These are phyloP conservation scores for Raddia distichophylla DNA, from an alignment of 176 grass and related monocot species.

Conservation along the genomic window DNA sequence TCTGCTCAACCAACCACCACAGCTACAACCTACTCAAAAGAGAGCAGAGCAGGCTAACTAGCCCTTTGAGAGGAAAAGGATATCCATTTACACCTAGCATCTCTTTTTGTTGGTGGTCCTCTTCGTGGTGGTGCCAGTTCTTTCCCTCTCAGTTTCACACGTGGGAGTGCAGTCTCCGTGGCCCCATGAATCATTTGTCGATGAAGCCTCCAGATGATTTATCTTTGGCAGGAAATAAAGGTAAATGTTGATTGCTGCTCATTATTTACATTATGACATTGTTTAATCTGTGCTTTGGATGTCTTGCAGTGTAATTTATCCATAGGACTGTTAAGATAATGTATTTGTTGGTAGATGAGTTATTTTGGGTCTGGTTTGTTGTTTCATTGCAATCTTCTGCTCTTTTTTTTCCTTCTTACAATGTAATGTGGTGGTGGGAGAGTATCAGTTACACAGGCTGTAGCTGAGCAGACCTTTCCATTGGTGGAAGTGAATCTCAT, in stretches of 20 bases:
- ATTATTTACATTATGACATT: background rate
- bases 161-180: conserved; percentile 6
- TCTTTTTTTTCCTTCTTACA: conserved; percentile 1
- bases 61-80: conserved; percentile 47
- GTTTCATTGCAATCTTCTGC: conserved; percentile 27
- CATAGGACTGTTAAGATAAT: background rate
- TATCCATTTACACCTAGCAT: conserved; percentile 39
- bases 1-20: conserved; percentile 13
- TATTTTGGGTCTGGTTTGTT: background rate
- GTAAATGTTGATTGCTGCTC: background rate
- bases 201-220: conserved; percentile 14
- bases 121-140: conserved; percentile 41
- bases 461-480: conserved; percentile 33
- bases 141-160: conserved; percentile 49
- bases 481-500: conserved; percentile 48
- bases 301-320: background rate
- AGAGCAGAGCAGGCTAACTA: conserved; percentile 9
- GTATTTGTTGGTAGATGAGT: background rate
- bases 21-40: conserved; percentile 31
- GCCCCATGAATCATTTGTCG: background rate
- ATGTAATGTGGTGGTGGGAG: background rate
- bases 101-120: conserved; percentile 27
- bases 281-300: background rate
- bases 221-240: background rate
- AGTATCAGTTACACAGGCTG: background rate